These are phyloP conservation scores for Salix caprea DNA, from an alignment of 345 rosid species.

Conservation along the genomic window DNA sequence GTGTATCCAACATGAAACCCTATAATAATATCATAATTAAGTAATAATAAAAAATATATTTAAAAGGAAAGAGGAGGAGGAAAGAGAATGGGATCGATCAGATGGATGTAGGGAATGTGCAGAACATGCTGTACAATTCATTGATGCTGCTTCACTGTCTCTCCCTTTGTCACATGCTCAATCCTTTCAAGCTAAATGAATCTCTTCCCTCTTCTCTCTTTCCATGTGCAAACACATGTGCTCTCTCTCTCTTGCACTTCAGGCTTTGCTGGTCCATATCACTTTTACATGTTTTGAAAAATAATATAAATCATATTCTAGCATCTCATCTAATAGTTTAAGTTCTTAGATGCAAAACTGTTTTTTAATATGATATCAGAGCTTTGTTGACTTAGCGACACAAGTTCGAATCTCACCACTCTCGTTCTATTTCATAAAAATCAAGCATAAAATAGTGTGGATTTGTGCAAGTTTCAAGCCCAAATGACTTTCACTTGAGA, in stretches of 20 bases:
- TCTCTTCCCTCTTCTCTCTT: not conserved
- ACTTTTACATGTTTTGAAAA: constrained; percentile 43
- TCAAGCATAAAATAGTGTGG: accelerated
- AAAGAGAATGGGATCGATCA: not conserved
- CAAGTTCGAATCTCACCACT: too few relatives aligned
- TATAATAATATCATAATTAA: not conserved
- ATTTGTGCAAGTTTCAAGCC: too few relatives aligned
- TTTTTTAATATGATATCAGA: too few relatives aligned
- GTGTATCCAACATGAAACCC: not conserved
- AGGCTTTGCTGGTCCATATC: constrained; percentile 56
- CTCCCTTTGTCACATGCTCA: constrained; percentile 16
- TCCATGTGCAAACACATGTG: constrained; percentile 15
- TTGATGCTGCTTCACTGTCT: constrained; percentile 48
- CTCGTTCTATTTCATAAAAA: too few relatives aligned
- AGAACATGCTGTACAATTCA: constrained; percentile 47
- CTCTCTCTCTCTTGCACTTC: constrained; percentile 6
- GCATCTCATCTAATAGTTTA: too few relatives aligned
- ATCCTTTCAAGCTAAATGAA: not conserved
- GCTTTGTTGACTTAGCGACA: too few relatives aligned
- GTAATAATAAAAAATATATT: not conserved
- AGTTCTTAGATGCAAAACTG: too few relatives aligned
- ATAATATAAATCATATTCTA: too few relatives aligned
- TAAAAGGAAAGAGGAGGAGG: not conserved
- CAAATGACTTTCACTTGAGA: too few relatives aligned
- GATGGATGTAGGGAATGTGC: constrained; percentile 58